phyloP scores from a whole-genome alignment of 306 rosid genomes.

The Heteromeles arbutifolia region DNA sequence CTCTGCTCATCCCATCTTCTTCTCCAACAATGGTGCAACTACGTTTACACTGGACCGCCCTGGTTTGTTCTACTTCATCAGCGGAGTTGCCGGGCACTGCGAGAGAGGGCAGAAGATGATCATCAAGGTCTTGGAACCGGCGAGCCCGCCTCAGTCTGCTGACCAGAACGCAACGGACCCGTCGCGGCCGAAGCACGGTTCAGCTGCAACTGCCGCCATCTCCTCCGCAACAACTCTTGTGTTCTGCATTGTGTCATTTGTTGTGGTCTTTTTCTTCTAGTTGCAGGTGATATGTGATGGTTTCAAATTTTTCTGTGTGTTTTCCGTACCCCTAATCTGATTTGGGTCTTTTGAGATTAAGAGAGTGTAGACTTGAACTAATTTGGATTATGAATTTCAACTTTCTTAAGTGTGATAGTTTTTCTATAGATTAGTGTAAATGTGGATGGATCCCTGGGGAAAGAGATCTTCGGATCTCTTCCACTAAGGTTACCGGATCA shows the following conservation, averaged over 20 bases:
- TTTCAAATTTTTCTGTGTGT: not conserved
- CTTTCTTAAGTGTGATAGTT: too few species aligned
- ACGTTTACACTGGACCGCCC: constrained; percentile 38
- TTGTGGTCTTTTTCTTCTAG: constrained; percentile 1
- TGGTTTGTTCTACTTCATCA: constrained; percentile 75
- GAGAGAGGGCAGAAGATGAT: constrained; percentile 61
- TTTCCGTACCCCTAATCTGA: not conserved
- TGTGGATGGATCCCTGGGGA: too few species aligned
- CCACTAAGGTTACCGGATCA: too few species aligned
- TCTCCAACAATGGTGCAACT: constrained; percentile 53
- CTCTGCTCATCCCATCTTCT: constrained; percentile 52
- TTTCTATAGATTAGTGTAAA: too few species aligned
- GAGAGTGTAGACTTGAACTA: too few species aligned
- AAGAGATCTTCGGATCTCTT: too few species aligned
- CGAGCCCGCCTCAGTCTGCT: constrained; percentile 29
- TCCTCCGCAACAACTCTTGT: constrained; percentile 1
- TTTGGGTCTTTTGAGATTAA: not conserved
- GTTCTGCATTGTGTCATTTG: constrained; percentile 3
- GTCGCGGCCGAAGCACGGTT: not conserved
- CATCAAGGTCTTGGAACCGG: constrained; percentile 57
- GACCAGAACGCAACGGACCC: constrained; percentile 8
- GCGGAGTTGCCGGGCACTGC: constrained; percentile 80
- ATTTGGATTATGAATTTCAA: too few species aligned
- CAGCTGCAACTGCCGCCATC: constrained; percentile 13
- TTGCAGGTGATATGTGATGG: not conserved